Conservation (phyloP, 805 yeast genomes). For the Kazachstania bromeliacearum region DNA sequence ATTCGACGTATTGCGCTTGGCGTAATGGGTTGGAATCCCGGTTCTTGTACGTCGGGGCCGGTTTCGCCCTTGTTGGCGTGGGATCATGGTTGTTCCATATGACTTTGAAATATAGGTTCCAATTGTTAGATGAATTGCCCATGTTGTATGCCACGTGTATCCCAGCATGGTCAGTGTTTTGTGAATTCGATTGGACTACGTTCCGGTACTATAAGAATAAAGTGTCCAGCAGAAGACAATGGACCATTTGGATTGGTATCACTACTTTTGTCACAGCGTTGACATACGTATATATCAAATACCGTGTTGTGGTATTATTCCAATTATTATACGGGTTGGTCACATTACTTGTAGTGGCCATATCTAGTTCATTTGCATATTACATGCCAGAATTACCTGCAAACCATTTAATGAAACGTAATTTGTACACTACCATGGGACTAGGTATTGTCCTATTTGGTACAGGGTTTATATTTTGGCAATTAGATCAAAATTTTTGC, state of each 20-base stretch:
- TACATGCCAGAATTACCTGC: too few relatives aligned
- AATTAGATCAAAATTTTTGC: conserved; percentile 78
- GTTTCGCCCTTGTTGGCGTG: conserved; percentile 81
- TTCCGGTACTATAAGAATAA: conserved; percentile 12
- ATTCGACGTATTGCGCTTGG: conserved; percentile 52
- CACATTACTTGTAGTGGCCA: conserved; percentile 61
- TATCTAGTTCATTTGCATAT: conserved; percentile 45
- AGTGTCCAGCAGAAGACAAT: conserved; percentile 9
- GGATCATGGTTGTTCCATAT: conserved; percentile 96
- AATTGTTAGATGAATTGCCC: conserved; percentile 88
- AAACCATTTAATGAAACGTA: conserved; percentile 35
- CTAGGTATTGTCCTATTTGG: conserved; percentile 55
- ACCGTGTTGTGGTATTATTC: conserved; percentile 78
- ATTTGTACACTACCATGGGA: conserved; percentile 46
- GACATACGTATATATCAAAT: conserved; percentile 63
- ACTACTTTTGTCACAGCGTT: conserved; percentile 47
- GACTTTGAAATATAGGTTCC: conserved; percentile 86
- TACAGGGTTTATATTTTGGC: conserved; percentile 80
- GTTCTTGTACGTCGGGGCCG: conserved; percentile 61
- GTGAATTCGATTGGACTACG: conserved; percentile 36
- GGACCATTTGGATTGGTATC: conserved; percentile 39
- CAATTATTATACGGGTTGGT: conserved; percentile 76
- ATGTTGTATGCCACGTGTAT: conserved; percentile 97
- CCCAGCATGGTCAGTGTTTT: conserved; percentile 78
- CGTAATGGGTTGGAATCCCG: conserved; percentile 57